Base-by-base conservation (phyloP, 352 stramenopile genomes). In the Aphanomyces stellatus region DNA sequence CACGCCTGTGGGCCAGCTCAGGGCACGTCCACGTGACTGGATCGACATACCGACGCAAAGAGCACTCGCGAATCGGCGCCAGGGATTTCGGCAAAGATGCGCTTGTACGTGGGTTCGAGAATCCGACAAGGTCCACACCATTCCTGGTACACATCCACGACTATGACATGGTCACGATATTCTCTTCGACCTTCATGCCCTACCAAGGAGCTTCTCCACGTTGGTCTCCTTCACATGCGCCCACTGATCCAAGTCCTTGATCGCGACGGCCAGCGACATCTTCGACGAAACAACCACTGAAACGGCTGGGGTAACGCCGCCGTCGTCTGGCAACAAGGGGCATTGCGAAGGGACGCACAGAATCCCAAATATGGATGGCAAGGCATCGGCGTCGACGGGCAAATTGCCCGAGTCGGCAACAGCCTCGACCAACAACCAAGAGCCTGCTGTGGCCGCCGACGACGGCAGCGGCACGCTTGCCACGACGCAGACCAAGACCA, bases 401-500 rank as follows among this genome's bases (percentile, higher is more conserved):
- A n/a, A n/a, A n/a, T n/a, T n/a, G n/a, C 25, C 30, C 1, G 49
- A 35, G 6, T 7, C 30, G 10, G 2, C 49, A 19, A 8, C 19
- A 22, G 49, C 5, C 25, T 24, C 17, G n/a, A 7, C 22, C 13
- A 57, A 57, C 25, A 15, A 57, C 6, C 25, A 57, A 13, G 49
- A 57, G 13, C 17, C 30, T 7, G n/a, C 8, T 8, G 37, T 17
- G 37, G 37, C 37, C 37, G 5, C 49, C 30, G 25, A 15, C 15
- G 57, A 65, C 24, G 31, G 40, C 19, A 15, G 41, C 4, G 60
- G 60, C 6, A 43, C 60, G 8, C 24, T 67, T 19, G 60, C 60
- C 1, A 67, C 80, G 43, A 91, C 82, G 24, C 81, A 85, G 25
- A 95, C 86, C 11, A 88, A 90, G 66, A 80, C 72, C 67, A 93